These are phyloP conservation scores for Zasmidium cellare DNA, from an alignment of 2,329 filamentous ascomycete genomes.

Conservation along the genomic window DNA sequence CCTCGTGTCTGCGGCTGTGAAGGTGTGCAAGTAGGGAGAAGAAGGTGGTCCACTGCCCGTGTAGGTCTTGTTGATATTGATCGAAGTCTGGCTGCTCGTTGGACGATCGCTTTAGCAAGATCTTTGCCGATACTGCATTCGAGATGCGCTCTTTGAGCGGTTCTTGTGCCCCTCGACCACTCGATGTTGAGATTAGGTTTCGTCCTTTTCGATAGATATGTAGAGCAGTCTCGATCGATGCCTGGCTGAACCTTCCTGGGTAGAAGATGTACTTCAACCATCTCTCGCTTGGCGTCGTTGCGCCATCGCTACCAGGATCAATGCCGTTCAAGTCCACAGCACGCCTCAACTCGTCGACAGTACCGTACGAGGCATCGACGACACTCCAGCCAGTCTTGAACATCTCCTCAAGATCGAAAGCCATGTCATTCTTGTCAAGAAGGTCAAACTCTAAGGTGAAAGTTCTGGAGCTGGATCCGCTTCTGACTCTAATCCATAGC, in stretches of 20 bases:
- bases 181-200: slow-evolving; percentile 37
- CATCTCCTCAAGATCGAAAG: slow-evolving; percentile 60
- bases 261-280: slow-evolving; percentile 84
- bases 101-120: slow-evolving; percentile 62
- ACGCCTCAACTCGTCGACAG: slow-evolving; percentile 41
- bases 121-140: slow-evolving; percentile 68
- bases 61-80: slow-evolving; percentile 70
- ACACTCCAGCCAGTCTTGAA: slow-evolving; percentile 62
- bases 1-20: slow-evolving; percentile 81
- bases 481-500: slow-evolving; percentile 53
- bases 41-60: slow-evolving; percentile 86
- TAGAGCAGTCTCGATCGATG: slow-evolving; percentile 81
- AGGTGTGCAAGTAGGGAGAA: slow-evolving; percentile 83
- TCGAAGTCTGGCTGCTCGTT: slow-evolving; percentile 72
- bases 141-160: slow-evolving; percentile 76
- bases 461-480: slow-evolving; percentile 62
- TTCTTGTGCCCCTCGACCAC: slow-evolving; percentile 45
- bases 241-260: slow-evolving; percentile 76
- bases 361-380: slow-evolving; percentile 44
- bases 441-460: slow-evolving; percentile 72
- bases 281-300: slow-evolving; percentile 57
- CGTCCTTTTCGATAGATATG: slow-evolving; percentile 73
- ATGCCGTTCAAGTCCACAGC: slow-evolving; percentile 38
- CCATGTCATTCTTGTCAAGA: slow-evolving; percentile 54
- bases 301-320: slow-evolving; percentile 28